Base-by-base conservation (phyloP, 768 basidiomycete species). In the Naganishia friedmannii region DNA sequence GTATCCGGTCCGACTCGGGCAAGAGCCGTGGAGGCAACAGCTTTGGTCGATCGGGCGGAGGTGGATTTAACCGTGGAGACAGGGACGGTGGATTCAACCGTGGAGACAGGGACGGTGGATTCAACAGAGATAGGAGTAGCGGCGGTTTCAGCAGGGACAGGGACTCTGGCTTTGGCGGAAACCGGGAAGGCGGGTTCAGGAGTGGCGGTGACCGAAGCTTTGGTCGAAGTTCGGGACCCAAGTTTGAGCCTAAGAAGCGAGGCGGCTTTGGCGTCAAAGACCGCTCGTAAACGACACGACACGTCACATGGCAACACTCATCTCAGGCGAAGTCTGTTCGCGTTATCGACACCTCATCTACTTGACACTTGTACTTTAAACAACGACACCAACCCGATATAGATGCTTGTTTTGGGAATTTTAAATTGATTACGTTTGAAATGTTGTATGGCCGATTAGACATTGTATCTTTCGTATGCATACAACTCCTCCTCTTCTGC, bases 1-100 rank as follows among this genome's bases (percentile, higher is more conserved):
- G 79, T 45, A 77, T 84, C 37, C 56, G 60, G 7, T 78, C 81
- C 65, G 77, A 75, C 60, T 29, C 46, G 45, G n/a, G 21, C 21
- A 31, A 23, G 12, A 15, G 39, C 17, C 42, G 53, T 23, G 54
- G 67, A 39, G 34, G 54, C 5, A 39, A 23, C 21, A 48, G 70
- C 51, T 21, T 34, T 32, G 51, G 70, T 32, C 39, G 74, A 15
- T 65, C 65, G 39, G 70, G 70, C 8, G 21, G 32, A n/a, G 21
- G 72, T 28, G 71, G 73, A 34, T 68, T 73, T 0, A 46, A 68
- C 34, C 69, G 71, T 19, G 72, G 72, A 5, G 69, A 56, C 42
- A 70, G 69, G 26, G 69, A 66, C 37, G 53, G 73, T 26, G 71
- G 71, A 23, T 54, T 72, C 37, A 26, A 46, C 32, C 66, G 69